Conservation (phyloP, 2,329 filamentous ascomycete species). For the Verticillium dahliae region DNA sequence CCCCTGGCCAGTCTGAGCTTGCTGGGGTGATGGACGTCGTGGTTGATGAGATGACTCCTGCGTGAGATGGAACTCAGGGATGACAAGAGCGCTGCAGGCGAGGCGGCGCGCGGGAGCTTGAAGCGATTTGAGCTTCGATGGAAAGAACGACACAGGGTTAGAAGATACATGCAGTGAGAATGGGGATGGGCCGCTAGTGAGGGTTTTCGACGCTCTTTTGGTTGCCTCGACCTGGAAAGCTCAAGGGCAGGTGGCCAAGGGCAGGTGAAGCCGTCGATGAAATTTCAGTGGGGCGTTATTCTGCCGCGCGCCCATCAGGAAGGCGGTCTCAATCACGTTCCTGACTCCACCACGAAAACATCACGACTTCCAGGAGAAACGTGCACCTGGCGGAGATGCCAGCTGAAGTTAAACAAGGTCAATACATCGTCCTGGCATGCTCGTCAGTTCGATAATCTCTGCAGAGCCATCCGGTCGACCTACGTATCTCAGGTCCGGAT, state of each 20-base stretch:
- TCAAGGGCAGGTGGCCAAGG: too few species aligned
- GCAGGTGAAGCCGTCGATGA: constrained; percentile 6
- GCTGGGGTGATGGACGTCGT: not conserved
- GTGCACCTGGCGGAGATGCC: not conserved
- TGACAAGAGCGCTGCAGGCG: not conserved
- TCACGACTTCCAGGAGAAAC: not conserved
- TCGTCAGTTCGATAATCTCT: not conserved
- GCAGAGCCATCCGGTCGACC: not conserved
- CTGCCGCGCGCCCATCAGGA: constrained; percentile 1
- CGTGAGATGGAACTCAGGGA: not conserved
- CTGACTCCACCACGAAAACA: not conserved
- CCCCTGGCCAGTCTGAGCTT: not conserved
- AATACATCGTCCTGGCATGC: not conserved
- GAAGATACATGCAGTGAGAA: not conserved
- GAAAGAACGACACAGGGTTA: not conserved
- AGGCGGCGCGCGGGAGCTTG: not conserved
- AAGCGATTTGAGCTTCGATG: not conserved
- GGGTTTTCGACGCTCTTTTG: not conserved
- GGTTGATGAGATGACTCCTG: not conserved
- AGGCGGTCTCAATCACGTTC: not conserved
- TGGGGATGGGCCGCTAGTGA: not conserved
- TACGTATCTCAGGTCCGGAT: not conserved
- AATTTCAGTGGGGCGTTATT: constrained; percentile 12
- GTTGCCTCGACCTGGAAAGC: not conserved
- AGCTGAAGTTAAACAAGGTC: not conserved